Evolutionary conservation across 495 filamentous ascomycete genomes (phyloP).

Genomic region (Ascobolus immersus): DNA sequence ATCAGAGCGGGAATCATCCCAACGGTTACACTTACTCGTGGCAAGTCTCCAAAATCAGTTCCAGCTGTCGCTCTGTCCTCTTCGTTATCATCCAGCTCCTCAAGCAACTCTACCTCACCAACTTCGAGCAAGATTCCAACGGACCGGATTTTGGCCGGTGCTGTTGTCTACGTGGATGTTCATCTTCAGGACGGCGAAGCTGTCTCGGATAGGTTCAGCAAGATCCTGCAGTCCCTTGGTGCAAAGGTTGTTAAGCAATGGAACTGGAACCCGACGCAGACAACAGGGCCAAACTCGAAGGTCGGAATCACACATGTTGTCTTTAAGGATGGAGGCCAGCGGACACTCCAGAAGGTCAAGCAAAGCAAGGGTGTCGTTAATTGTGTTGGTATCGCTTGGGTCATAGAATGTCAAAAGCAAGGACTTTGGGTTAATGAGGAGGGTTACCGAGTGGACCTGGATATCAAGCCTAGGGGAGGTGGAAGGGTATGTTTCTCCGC

Average conservation of each 20-base stretch:
- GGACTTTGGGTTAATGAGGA: constrained; percentile 44
- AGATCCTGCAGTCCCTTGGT: constrained; percentile 61
- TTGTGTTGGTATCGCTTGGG: constrained; percentile 72
- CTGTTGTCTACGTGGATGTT: constrained; percentile 79
- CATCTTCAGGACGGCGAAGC: constrained; percentile 70
- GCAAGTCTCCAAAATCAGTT: no score
- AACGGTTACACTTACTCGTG: no score
- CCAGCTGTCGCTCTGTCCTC: no score
- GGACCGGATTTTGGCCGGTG: constrained; percentile 34
- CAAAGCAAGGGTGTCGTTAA: constrained; percentile 47
- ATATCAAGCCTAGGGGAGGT: constrained; percentile 12
- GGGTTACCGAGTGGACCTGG: constrained; percentile 21
- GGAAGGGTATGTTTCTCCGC: constrained; percentile 10
- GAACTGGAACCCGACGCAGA: constrained; percentile 47
- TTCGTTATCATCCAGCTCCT: no score
- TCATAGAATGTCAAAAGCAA: constrained; percentile 34
- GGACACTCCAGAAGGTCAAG: constrained; percentile 68
- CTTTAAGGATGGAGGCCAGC: constrained; percentile 73
- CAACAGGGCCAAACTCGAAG: constrained; percentile 22
- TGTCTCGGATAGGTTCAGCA: constrained; percentile 58
- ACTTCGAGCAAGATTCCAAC: no score
- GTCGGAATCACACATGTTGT: constrained; percentile 85
- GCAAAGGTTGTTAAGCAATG: constrained; percentile 62
- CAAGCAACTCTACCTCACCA: no score
- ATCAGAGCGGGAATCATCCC: no score